Conservation (phyloP, 768 basidiomycete species). For the Polyporus arcularius region DNA sequence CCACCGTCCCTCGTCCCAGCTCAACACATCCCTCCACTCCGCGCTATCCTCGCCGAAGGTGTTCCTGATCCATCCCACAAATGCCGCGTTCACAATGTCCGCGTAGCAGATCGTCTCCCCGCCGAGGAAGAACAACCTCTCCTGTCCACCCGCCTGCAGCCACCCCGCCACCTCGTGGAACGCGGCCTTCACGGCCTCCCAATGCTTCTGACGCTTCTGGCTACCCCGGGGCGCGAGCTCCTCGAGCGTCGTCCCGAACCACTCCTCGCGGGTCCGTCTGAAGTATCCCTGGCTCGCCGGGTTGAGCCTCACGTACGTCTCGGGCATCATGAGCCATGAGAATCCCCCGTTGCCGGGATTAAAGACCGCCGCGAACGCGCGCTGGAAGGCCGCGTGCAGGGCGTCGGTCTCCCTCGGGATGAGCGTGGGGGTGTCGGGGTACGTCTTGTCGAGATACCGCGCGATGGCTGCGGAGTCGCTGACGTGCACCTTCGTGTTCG, state of each 20-base stretch:
- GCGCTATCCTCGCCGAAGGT: constrained; percentile 39
- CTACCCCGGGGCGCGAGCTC: constrained; percentile 32
- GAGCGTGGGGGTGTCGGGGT: constrained; percentile 44
- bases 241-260: constrained; percentile 40
- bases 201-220: constrained; percentile 34
- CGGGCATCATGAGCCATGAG: constrained; percentile 7
- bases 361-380: background rate
- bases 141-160: constrained; percentile 25
- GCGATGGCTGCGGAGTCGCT: constrained; percentile 50
- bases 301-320: constrained; percentile 29
- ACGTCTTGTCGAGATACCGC: constrained; percentile 51
- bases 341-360: background rate
- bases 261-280: constrained; percentile 35
- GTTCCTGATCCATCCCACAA: constrained; percentile 34
- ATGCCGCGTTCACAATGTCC: constrained; percentile 35
- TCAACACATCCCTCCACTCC: constrained; percentile 41
- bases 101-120: constrained; percentile 35
- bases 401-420: constrained; percentile 41
- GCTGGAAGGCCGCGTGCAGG: constrained; percentile 42
- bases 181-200: constrained; percentile 37
- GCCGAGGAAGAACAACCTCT: constrained; percentile 29
- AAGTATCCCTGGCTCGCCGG: constrained; percentile 42
- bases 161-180: constrained; percentile 30
- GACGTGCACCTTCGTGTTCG: constrained; percentile 39
- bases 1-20: constrained; percentile 46